Base-by-base conservation (phyloP, 495 filamentous ascomycete genomes). In the Diplogelasinospora grovesii region DNA sequence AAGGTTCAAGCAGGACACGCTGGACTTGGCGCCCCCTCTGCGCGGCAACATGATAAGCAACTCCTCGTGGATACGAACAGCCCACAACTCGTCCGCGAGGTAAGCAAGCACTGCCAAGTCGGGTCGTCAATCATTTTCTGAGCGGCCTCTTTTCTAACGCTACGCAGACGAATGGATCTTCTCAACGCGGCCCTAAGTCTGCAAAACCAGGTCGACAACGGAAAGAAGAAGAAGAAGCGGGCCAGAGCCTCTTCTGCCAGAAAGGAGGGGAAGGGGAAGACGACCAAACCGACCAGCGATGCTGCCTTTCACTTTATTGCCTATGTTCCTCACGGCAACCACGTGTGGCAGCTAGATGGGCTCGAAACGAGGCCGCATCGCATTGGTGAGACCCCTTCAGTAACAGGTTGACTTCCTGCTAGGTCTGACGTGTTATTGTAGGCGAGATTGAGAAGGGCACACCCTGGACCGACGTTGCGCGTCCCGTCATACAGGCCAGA, bases 321-420 rank as follows among this genome's bases (percentile, higher is more conserved):
- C 3, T 95, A 85, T 53, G 81, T 96, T 29, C 88, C 90, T 9
- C 73, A 82, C 13, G 68, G 77, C 26, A 79, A 76, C 5, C 66
- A 77, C 23, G 72, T 95, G 11, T 98, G 89, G 87, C 85, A 87
- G 46, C 79, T 98, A 5, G 92, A 98, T 55, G 92, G 92, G 2
- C 68, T 98, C 5, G 77, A 89, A 59, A 64, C 66, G 22, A 75
- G 80, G 46, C 92, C 92, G 9, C 70, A 80, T 27, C 72, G 73
- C 41, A 64, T 95, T 22, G 85, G 87, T 82, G 64, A 51, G 66
- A 57, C 15, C 23, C 26, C 25, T 8, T 10, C 16, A 2, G 7
- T 8, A 9, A 16, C 22, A 29, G 22, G 9, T 2, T 8, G 8
- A 9, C 29, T 11, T 4, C 11, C 22, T 2, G 32, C 10, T 28